A percentile compares a stretch with the other conserved stretches of the same genome.
Conservation (phyloP, 805 yeast genomes). For the Myxozyma sirexii region DNA sequence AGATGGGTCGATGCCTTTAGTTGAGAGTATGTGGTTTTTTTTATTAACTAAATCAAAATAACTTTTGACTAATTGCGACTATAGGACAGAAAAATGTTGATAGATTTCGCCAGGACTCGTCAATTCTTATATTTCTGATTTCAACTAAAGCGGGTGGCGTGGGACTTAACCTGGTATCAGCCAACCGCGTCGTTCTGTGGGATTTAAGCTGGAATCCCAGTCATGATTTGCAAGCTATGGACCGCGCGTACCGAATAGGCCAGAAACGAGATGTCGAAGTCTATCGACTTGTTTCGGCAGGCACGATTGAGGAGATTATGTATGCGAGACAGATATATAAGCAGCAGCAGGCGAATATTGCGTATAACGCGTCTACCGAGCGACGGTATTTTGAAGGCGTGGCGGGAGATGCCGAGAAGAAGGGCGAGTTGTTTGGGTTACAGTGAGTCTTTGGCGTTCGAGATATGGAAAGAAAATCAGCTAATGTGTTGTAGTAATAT, state of each 20-base stretch:
- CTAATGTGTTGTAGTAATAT: conserved; percentile 5
- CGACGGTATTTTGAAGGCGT: conserved; percentile 31
- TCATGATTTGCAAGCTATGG: conserved; percentile 31
- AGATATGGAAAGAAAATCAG: not conserved
- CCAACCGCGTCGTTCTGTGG: conserved; percentile 29
- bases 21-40: conserved; percentile 14
- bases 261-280: conserved; percentile 30
- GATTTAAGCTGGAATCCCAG: conserved; percentile 34
- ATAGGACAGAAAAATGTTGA: conserved; percentile 24
- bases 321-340: conserved; percentile 32
- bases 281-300: conserved; percentile 22
- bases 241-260: conserved; percentile 31
- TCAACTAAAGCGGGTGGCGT: conserved; percentile 32
- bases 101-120: conserved; percentile 18
- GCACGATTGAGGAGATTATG: conserved; percentile 30
- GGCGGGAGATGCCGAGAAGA: conserved; percentile 13
- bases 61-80: not conserved
- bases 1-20: conserved; percentile 21
- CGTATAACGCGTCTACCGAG: conserved; percentile 24
- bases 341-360: conserved; percentile 33
- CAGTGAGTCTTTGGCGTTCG: not conserved
- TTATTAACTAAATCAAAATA: not conserved
- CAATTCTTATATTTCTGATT: conserved; percentile 19
- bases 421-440: conserved; percentile 28
- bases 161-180: conserved; percentile 29